These are phyloP conservation scores for Polytrichum formosum DNA, from an alignment of 225 moss, liverwort and hornwort genomes.

Conservation along the genomic window DNA sequence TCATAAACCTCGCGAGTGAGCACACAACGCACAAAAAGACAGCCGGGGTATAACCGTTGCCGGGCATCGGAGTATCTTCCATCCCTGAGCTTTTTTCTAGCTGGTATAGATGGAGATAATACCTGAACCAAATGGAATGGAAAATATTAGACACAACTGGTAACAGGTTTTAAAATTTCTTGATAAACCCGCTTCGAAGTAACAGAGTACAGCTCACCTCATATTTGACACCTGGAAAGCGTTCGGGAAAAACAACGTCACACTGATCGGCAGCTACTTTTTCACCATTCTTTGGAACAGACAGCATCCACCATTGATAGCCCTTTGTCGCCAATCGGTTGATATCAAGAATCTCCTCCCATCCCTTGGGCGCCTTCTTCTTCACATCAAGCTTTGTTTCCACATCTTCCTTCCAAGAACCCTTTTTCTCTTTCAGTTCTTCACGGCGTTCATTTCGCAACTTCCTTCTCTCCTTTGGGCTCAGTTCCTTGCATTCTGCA, in stretches of 20 bases:
- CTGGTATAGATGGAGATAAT: conserved; percentile 73
- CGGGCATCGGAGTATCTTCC: conserved; percentile 69
- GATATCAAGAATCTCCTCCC: conserved; percentile 81
- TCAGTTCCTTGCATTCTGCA: conserved; percentile 28
- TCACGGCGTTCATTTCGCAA: conserved; percentile 80
- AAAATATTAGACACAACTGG: too few relatives aligned
- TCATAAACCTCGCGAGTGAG: conserved; percentile 78
- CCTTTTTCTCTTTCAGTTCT: conserved; percentile 62
- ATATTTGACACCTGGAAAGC: conserved; percentile 69
- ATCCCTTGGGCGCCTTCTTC: conserved; percentile 58
- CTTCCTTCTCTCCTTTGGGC: conserved; percentile 75
- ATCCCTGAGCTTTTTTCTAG: conserved; percentile 60
- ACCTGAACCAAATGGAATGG: conserved; percentile 37
- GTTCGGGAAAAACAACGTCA: conserved; percentile 43
- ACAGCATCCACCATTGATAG: conserved; percentile 86
- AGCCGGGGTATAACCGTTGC: conserved; percentile 75
- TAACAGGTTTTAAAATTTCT: too few relatives aligned
- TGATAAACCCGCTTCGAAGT: too few relatives aligned
- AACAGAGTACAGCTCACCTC: conserved; percentile 38
- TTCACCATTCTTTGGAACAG: conserved; percentile 68
- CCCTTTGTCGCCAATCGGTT: conserved; percentile 71
- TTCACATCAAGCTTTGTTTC: conserved; percentile 71
- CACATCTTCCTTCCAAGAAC: conserved; percentile 86
- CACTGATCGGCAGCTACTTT: conserved; percentile 69
- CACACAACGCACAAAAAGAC: conserved; percentile 75